phyloP scores from a whole-genome alignment of 139 green algal species.

The Raphidocelis subcapitata region DNA sequence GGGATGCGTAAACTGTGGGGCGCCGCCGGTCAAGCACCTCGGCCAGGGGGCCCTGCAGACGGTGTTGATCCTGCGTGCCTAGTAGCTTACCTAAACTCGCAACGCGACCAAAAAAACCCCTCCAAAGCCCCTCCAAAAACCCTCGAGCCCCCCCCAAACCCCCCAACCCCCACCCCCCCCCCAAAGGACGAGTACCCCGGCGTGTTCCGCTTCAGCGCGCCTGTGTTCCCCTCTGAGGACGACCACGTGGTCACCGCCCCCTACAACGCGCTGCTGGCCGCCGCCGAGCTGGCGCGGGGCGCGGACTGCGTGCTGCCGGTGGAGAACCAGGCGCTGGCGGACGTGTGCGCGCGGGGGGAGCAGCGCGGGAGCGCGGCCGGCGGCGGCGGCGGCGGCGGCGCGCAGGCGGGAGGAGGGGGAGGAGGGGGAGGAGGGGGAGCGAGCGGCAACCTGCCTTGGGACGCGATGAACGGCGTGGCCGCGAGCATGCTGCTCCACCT shows the following conservation, averaged over 20 bases:
- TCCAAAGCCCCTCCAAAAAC: too few species aligned
- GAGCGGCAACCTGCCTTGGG: conserved; percentile 53
- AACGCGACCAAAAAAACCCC: too few species aligned
- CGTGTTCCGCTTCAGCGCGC: conserved; percentile 66
- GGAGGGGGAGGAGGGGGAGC: not conserved
- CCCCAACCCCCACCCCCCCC: not conserved
- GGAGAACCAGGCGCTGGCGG: conserved; percentile 85
- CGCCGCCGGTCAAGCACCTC: too few species aligned
- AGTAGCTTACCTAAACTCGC: too few species aligned
- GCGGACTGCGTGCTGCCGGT: conserved; percentile 80
- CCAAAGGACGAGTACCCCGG: conserved; percentile 71
- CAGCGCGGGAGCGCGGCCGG: not conserved
- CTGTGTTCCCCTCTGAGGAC: conserved; percentile 76
- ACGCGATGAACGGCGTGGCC: conserved; percentile 77
- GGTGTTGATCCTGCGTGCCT: too few species aligned
- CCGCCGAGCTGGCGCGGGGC: conserved; percentile 60
- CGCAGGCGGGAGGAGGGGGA: not conserved
- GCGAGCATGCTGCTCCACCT: conserved; percentile 77
- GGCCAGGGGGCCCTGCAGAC: too few species aligned
- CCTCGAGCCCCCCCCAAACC: too few species aligned
- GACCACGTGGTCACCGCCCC: conserved; percentile 84
- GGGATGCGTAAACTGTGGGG: too few species aligned
- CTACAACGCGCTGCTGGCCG: conserved; percentile 82
- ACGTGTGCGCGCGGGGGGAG: conserved; percentile 16
- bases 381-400: not conserved